Base-by-base conservation (phyloP, 2,329 filamentous ascomycete species). In the Teratosphaeriaceae sp. region DNA sequence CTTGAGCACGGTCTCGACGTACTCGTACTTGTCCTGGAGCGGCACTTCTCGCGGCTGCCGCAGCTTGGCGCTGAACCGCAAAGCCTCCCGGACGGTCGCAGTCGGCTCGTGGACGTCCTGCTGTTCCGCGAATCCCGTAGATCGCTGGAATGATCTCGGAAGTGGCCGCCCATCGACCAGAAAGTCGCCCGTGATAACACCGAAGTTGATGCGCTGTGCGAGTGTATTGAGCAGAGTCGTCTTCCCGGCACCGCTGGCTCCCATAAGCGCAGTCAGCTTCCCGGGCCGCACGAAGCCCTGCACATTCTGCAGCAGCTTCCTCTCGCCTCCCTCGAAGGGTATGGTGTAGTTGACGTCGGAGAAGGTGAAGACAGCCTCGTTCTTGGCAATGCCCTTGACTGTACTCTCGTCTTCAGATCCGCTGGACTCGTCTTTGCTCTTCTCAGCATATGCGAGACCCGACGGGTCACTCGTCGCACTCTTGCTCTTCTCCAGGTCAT, bases 1-100 rank as follows among this genome's bases (percentile, higher is more conserved):
- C 66, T 85, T 86, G 61, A 97, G 94, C 8, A 95, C 85, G 60
- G 94, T 85, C 37, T 90, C 83, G 16, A 94, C 88, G 51, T 95
- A 95, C 3, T 79, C 84, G 5, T 90, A 66, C 70, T 95, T 95
- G 61, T 95, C 88, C 18, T 76, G 68, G 8, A 74, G 75, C 2
- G 85, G 72, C n/a, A 86, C 76, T 39, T 83, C 72, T 37, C 78
- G 79, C 0, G 89, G 88, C 58, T 95, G 89, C 48, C 89, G 84
- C 30, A 96, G 81, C 6, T 90, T 63, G 18, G 89, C 89, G 57
- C 82, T 88, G 66, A 96, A 96, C 55, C 79, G 79, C 24, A 97
- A 74, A 8, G 88, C 88, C 65, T 96, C 89, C 47, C 89, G 82
- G 30, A 95, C 88, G 1, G 89, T 95, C 0, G 82, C 80, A 0